Evolutionary conservation across 192 early-diverging fungal species (phyloP).

Genomic region (Jimgerdemannia lactiflua): DNA sequence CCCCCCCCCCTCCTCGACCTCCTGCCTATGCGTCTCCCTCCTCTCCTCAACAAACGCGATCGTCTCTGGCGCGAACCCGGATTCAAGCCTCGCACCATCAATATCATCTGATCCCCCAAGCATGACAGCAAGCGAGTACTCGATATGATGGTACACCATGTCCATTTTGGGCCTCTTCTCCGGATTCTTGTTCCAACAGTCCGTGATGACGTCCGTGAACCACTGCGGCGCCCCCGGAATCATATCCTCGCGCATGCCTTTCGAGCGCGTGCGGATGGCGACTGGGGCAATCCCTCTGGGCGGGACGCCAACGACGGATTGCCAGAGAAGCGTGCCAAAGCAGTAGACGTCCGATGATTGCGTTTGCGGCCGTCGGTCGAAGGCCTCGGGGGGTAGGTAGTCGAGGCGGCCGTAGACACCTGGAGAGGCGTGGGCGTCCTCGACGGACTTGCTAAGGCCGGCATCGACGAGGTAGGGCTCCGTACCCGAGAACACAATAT

Average conservation of each 20-base stretch:
- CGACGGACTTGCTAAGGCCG: background rate
- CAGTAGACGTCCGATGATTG: background rate
- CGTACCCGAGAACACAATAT: background rate
- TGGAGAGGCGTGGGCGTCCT: background rate
- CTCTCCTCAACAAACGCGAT: too few relatives aligned
- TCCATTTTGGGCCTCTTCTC: background rate
- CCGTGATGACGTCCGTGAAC: background rate
- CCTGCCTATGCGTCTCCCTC: too few relatives aligned
- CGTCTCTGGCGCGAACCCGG: too few relatives aligned
- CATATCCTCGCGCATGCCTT: background rate
- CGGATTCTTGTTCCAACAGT: background rate
- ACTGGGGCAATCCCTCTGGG: background rate
- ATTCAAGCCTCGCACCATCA: too few relatives aligned
- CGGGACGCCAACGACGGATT: background rate
- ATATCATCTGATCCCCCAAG: too few relatives aligned
- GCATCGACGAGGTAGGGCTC: background rate
- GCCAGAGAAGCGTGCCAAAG: background rate
- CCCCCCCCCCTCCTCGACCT: too few relatives aligned
- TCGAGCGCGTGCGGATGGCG: background rate
- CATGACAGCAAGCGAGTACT: too few relatives aligned
- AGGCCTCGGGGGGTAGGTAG: background rate
- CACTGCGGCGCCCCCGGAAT: background rate
- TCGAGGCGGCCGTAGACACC: background rate
- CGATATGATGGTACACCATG: too few relatives aligned
- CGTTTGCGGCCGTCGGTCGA: background rate